Base-by-base conservation (phyloP, 2,329 filamentous ascomycete species). In the Cytospora mali region DNA sequence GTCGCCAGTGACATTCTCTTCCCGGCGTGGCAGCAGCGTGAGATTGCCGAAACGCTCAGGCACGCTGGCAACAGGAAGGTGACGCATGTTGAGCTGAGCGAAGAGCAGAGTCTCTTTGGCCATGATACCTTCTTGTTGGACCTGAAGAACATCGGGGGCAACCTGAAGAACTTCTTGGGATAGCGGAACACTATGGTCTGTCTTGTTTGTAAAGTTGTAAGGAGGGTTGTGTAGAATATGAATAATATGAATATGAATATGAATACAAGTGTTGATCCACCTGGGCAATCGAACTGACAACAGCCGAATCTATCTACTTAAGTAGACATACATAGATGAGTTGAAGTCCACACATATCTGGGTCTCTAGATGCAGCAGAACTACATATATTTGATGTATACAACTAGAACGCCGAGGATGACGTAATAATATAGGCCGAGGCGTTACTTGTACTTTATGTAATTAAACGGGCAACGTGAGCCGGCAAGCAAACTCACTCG, bases 41-140 rank as follows among this genome's bases (percentile, higher is more conserved):
- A 99, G 76, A 88, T 99, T 66, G 94, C 93, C 4, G 88, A 94
- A 71, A 90, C 94, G 3, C 79, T 99, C 67, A 85, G 87, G 64
- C 83, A 85, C 35, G 85, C 84, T 0, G 95, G 95, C 0, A 98
- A 97, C 71, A 82, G 85, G 65, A 86, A 84, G 33, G 93, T 99
- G 0, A 89, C 88, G 51, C 93, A 99, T 75, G 85, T 95, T 16
- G 95, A 99, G 79, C 79, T 99, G 55, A 95, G 93, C 35, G 92
- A 98, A 78, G 93, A 98, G 77, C 86, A 95, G 76, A 97, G 93
- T 71, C 77, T 96, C 70, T 99, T 99, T 74, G 95, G 95, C 0
- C 95, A 99, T 72, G 95, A 99, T 73, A 98, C 94, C 0, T 99
- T 99, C 74, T 76, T 99, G 71, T 79, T 99, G 50, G 95, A 99